A percentile compares a stretch with the other conserved stretches of the same genome.
These are phyloP conservation scores for Truncatella angustata DNA, from an alignment of 2,329 filamentous ascomycete genomes.

Conservation along the genomic window DNA sequence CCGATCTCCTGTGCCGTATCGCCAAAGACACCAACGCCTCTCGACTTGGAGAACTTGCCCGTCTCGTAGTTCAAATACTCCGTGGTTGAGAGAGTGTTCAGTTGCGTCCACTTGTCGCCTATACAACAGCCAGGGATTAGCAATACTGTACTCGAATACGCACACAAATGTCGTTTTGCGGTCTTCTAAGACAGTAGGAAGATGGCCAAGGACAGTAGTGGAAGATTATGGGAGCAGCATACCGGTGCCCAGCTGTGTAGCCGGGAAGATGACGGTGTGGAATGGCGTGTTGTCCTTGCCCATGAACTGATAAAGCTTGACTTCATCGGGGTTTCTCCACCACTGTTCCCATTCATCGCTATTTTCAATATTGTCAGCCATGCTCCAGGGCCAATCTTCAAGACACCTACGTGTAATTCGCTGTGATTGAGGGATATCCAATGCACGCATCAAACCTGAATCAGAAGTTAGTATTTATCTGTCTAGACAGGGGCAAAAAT, in stretches of 20 bases:
- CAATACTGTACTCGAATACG: too few species aligned
- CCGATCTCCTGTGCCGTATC: constrained; percentile 70
- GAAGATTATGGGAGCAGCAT: too few species aligned
- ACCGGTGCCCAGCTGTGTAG: constrained; percentile 65
- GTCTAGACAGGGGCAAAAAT: too few species aligned
- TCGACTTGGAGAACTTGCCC: constrained; percentile 73
- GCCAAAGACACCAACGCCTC: constrained; percentile 72
- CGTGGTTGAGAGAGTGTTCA: constrained; percentile 70
- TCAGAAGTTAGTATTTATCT: too few species aligned
- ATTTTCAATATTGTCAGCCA: too few species aligned
- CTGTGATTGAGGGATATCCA: constrained; percentile 74
- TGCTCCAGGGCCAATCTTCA: too few species aligned
- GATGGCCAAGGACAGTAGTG: too few species aligned
- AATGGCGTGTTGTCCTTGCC: constrained; percentile 74
- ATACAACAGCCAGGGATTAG: too few species aligned
- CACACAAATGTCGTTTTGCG: too few species aligned
- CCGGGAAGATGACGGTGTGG: constrained; percentile 75
- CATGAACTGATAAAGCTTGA: constrained; percentile 75
- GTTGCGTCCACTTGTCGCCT: constrained; percentile 74
- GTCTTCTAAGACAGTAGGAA: too few species aligned
- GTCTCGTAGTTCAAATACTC: constrained; percentile 71
- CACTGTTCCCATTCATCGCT: constrained; percentile 70
- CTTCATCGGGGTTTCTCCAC: constrained; percentile 72
- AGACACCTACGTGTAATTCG: constrained; percentile 73
- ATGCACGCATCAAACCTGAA: constrained; percentile 78